Evolutionary conservation across 139 green algal species (phyloP).

Genomic region (Coelastrella sp.): DNA sequence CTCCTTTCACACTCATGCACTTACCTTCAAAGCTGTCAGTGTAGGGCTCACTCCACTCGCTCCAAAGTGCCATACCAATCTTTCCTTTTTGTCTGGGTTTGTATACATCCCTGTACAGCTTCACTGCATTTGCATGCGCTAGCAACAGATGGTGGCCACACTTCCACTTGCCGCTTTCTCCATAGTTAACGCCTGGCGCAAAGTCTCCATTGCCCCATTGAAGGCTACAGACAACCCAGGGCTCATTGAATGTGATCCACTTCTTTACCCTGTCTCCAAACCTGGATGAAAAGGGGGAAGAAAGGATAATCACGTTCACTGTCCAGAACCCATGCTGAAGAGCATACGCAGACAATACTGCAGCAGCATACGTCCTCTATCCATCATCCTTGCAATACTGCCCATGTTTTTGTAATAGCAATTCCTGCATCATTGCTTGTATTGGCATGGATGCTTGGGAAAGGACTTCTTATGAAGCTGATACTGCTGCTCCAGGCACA

Average conservation of each 20-base stretch:
- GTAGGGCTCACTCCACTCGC: slow-evolving; percentile 53
- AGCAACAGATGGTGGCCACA: slow-evolving; percentile 56
- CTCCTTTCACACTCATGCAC: too few relatives aligned
- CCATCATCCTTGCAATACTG: too few relatives aligned
- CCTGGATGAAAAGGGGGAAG: not conserved
- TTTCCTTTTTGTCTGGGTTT: slow-evolving; percentile 27
- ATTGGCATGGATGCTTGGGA: too few relatives aligned
- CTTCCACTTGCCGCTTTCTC: slow-evolving; percentile 36
- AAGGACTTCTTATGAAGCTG: too few relatives aligned
- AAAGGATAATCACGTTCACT: not conserved
- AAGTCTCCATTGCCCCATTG: slow-evolving; percentile 52
- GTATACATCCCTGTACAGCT: slow-evolving; percentile 29
- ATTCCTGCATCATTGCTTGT: too few relatives aligned
- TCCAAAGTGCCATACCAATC: slow-evolving; percentile 53
- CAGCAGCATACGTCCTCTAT: too few relatives aligned
- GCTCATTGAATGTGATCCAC: slow-evolving; percentile 59
- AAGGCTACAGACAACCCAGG: slow-evolving; percentile 42
- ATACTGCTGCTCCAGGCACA: too few relatives aligned
- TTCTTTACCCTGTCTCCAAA: slow-evolving; percentile 43
- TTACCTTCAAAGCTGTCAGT: slow-evolving; percentile 8
- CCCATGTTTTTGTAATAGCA: too few relatives aligned
- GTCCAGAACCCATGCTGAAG: too few relatives aligned
- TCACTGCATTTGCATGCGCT: slow-evolving; percentile 47
- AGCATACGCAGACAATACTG: not conserved
- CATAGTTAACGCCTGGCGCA: slow-evolving; percentile 36